These are phyloP conservation scores for Discostella stelligera DNA, from an alignment of 352 stramenopile species.

Conservation along the genomic window DNA sequence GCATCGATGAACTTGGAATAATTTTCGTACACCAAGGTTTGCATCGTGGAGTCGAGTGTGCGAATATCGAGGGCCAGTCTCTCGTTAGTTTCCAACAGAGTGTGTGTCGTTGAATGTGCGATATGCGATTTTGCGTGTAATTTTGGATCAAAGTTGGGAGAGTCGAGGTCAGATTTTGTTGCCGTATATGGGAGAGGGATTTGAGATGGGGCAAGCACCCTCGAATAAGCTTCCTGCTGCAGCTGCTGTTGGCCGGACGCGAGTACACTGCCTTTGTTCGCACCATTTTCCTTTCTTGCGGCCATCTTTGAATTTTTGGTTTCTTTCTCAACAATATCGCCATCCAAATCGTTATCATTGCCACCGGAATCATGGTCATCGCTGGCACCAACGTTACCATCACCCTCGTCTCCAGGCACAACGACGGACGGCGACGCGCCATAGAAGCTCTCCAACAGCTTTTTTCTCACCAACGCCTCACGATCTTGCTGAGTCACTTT, in stretches of 20 bases:
- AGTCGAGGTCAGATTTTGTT: conserved; percentile 66
- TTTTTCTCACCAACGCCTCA: conserved; percentile 76
- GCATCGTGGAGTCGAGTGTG: conserved; percentile 97
- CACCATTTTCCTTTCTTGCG: neutral
- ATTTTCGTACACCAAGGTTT: conserved; percentile 99
- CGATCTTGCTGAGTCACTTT: conserved; percentile 43
- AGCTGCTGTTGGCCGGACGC: neutral
- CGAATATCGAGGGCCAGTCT: conserved; percentile 64
- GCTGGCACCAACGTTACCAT: too few relatives aligned
- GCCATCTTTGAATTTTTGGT: neutral
- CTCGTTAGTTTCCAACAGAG: conserved; percentile 70
- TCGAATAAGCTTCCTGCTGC: neutral
- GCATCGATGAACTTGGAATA: conserved; percentile 99
- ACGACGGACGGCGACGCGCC: conserved; percentile 29
- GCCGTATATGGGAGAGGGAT: conserved; percentile 29
- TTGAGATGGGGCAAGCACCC: conserved; percentile 26
- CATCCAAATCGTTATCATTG: conserved; percentile 20
- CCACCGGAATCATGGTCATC: conserved; percentile 4
- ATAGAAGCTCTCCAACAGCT: conserved; percentile 81
- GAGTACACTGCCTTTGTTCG: neutral
- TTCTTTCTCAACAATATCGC: neutral
- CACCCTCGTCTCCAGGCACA: neutral
- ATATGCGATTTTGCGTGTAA: conserved; percentile 64
- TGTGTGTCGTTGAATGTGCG: conserved; percentile 40
- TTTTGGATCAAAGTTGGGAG: conserved; percentile 62